Evolutionary conservation across 805 yeast species (phyloP).

Genomic region (Candida wancherniae): DNA sequence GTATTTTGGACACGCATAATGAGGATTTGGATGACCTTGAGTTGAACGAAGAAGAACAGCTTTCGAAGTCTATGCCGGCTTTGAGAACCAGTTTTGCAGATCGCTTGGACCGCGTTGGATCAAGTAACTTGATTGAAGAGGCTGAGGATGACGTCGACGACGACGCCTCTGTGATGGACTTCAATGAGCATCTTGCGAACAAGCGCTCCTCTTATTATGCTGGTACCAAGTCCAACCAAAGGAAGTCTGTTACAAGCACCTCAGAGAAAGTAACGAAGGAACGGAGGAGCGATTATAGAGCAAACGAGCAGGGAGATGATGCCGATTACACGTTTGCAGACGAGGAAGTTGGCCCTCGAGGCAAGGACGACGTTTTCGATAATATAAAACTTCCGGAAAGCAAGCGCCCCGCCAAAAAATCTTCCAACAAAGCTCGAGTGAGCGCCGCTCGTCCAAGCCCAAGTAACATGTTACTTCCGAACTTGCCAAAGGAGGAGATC

Average conservation of each 20-base stretch:
- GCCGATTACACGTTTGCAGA: slow-evolving; percentile 17
- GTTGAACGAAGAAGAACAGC: slow-evolving; percentile 19
- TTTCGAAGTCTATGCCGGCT: slow-evolving; percentile 12
- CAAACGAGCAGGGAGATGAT: slow-evolving; percentile 15
- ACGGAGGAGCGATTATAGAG: slow-evolving; percentile 1
- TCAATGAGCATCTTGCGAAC: slow-evolving; percentile 35
- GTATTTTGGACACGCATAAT: slow-evolving; percentile 26
- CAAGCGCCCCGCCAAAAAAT: slow-evolving; percentile 10
- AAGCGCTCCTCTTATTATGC: slow-evolving; percentile 38
- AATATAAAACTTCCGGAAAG: slow-evolving; percentile 47
- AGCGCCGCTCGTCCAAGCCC: slow-evolving; percentile 27
- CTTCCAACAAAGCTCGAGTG: slow-evolving; percentile 3
- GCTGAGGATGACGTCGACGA: slow-evolving; percentile 32
- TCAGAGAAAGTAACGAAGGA: slow-evolving; percentile 16
- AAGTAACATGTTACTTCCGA: slow-evolving; percentile 34
- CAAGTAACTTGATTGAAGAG: slow-evolving; percentile 16
- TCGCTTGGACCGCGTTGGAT: slow-evolving; percentile 35
- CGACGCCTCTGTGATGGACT: slow-evolving; percentile 37
- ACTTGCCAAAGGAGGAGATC: slow-evolving; percentile 8
- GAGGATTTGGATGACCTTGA: slow-evolving; percentile 19
- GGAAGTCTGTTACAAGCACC: slow-evolving; percentile 4
- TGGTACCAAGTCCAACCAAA: slow-evolving; percentile 24
- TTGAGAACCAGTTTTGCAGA: slow-evolving; percentile 42
- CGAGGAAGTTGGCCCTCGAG: slow-evolving; percentile 6
- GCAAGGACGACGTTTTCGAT: slow-evolving; percentile 33